Conservation (phyloP, 2,329 filamentous ascomycete genomes). For the Alternaria conjuncta region DNA sequence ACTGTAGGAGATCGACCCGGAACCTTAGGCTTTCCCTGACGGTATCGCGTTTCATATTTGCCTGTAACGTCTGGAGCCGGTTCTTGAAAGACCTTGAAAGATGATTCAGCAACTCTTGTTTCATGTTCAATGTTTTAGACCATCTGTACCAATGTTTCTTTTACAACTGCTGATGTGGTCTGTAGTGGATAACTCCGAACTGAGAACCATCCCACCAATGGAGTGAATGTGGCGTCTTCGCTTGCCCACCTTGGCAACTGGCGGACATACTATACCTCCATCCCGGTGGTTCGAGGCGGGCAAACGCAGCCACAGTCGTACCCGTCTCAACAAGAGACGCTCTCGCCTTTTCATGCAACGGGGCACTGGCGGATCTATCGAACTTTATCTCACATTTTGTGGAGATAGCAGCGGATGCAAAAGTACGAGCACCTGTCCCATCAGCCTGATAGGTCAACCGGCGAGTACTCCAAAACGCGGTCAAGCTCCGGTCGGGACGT, state of each 20-base stretch:
- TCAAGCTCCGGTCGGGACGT: not conserved
- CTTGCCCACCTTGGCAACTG: constrained; percentile 7
- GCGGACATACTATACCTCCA: not conserved
- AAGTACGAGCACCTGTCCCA: not conserved
- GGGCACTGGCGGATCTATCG: not conserved
- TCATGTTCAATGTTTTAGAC: not conserved
- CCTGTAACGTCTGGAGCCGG: not conserved
- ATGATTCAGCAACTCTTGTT: not conserved
- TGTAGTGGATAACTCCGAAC: not conserved
- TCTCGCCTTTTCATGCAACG: constrained; percentile 1
- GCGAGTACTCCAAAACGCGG: not conserved
- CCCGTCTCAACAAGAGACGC: not conserved
- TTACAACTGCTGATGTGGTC: not conserved
- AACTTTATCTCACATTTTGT: constrained; percentile 6
- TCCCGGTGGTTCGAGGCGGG: not conserved
- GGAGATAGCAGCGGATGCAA: not conserved
- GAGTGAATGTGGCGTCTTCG: not conserved
- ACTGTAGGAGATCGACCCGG: not conserved
- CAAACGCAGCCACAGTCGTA: constrained; percentile 3
- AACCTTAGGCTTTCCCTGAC: not conserved
- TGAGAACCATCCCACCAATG: not conserved
- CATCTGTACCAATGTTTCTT: not conserved
- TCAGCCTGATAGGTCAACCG: not conserved
- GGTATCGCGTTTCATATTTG: not conserved
- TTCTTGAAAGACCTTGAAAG: not conserved